These are phyloP conservation scores for Daldinia sp. DNA, from an alignment of 2,329 filamentous ascomycete genomes.

Conservation along the genomic window DNA sequence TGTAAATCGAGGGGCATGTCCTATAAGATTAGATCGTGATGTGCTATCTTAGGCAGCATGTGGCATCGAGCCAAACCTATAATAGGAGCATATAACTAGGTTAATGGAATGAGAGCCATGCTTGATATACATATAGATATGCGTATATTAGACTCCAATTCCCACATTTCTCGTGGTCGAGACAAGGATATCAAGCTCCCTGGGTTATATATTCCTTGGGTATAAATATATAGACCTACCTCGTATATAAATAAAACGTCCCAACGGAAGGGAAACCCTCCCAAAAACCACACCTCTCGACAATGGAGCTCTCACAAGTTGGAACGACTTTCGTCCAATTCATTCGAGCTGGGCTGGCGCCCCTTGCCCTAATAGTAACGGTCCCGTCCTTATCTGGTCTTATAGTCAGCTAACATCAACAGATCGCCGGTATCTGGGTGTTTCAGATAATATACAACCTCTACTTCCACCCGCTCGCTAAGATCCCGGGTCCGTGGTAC, in stretches of 20 bases:
- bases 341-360: neutral
- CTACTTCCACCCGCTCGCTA: conserved; percentile 32
- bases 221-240: neutral
- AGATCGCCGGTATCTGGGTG: conserved; percentile 3
- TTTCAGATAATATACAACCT: conserved; percentile 30
- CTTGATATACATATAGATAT: neutral
- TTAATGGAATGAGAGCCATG: too few species aligned
- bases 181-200: neutral
- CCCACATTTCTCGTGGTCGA: neutral
- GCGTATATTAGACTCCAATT: neutral
- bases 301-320: neutral
- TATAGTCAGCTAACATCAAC: neutral
- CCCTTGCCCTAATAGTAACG: conserved; percentile 4
- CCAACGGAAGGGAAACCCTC: neutral
- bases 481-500: conserved; percentile 30
- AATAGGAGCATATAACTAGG: too few species aligned
- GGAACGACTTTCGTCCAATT: neutral
- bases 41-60: neutral
- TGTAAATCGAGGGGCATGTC: neutral
- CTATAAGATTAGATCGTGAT: neutral
- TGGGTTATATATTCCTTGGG: neutral
- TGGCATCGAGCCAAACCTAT: neutral
- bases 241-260: neutral
- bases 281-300: neutral
- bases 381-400: neutral